Evolutionary conservation across 2,329 filamentous ascomycete genomes (phyloP).

Genomic region (Moelleriella libera): DNA sequence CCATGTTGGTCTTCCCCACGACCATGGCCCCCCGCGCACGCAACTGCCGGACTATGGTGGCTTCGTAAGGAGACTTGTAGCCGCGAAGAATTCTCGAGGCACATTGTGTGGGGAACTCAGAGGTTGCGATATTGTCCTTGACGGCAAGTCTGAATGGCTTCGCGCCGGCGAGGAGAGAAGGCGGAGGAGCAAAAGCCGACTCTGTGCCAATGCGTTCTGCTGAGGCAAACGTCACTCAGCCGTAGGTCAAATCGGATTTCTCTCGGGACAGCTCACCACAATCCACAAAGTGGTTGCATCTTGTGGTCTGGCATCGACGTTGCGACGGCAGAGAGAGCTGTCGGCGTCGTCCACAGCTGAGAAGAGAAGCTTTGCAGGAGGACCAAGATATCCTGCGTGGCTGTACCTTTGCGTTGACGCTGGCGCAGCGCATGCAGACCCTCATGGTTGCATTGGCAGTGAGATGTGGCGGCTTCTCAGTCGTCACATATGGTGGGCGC

Average conservation of each 20-base stretch:
- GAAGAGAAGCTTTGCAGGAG: conserved; percentile 1
- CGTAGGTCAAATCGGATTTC: too few species aligned
- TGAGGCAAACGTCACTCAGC: too few species aligned
- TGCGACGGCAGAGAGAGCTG: not conserved
- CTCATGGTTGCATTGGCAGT: conserved; percentile 10
- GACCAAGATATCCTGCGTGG: not conserved
- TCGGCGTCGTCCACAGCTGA: not conserved
- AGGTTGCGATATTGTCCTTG: conserved; percentile 66
- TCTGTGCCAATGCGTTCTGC: conserved; percentile 1
- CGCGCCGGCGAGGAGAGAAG: conserved; percentile 9
- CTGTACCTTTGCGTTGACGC: not conserved
- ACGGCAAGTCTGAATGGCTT: conserved; percentile 39
- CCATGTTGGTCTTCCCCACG: conserved; percentile 78
- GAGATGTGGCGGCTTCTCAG: not conserved
- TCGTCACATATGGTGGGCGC: not conserved
- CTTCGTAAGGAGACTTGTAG: conserved; percentile 66
- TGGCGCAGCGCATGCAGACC: conserved; percentile 13
- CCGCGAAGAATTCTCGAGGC: conserved; percentile 60
- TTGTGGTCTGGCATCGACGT: conserved; percentile 14
- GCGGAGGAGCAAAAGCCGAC: conserved; percentile 2
- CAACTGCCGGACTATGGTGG: conserved; percentile 63
- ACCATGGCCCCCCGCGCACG: conserved; percentile 46
- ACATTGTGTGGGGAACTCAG: conserved; percentile 61
- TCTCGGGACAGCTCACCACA: conserved; percentile 10
- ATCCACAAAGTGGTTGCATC: conserved; percentile 22